A percentile compares a stretch with the other conserved stretches of the same genome.
Evolutionary conservation across 2,329 filamentous ascomycete genomes (phyloP).

Genomic region (Periconia sp.): DNA sequence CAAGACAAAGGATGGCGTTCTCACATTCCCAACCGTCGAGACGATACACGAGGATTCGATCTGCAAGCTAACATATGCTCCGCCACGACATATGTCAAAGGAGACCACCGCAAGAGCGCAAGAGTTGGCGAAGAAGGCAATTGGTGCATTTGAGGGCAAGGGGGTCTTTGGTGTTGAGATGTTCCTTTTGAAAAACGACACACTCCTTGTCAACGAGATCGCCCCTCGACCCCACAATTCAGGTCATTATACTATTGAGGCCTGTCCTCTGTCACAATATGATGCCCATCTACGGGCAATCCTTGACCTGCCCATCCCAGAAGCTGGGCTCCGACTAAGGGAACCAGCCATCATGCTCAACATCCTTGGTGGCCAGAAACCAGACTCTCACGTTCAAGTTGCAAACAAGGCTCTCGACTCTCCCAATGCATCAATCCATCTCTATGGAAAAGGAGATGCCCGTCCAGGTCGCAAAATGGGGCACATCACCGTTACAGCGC

Average conservation of each 20-base stretch:
- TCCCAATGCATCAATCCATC: constrained; percentile 72
- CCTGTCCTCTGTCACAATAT: constrained; percentile 87
- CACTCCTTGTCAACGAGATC: constrained; percentile 83
- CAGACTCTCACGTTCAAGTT: constrained; percentile 68
- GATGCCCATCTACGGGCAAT: constrained; percentile 89
- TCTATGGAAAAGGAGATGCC: constrained; percentile 87
- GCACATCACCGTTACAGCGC: constrained; percentile 82
- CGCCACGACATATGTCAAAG: constrained; percentile 73
- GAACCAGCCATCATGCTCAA: constrained; percentile 78
- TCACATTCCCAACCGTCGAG: constrained; percentile 89
- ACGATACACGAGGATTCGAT: constrained; percentile 95
- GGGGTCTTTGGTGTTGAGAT: constrained; percentile 97
- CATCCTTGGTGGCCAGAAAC: constrained; percentile 72
- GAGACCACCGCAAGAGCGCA: constrained; percentile 70
- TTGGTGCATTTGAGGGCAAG: constrained; percentile 81
- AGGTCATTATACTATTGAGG: constrained; percentile 94
- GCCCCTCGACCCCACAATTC: constrained; percentile 87
- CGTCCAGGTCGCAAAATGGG: constrained; percentile 93
- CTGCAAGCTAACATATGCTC: constrained; percentile 89
- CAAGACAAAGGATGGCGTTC: constrained; percentile 75
- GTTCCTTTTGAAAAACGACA: constrained; percentile 78
- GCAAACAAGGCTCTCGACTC: constrained; percentile 63
- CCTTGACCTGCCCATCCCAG: constrained; percentile 66
- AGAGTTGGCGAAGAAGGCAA: constrained; percentile 77
- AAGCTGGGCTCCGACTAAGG: constrained; percentile 60